These are phyloP conservation scores for Apophysomyces sp. DNA, from an alignment of 371 early-diverging fungal genomes.

Conservation along the genomic window DNA sequence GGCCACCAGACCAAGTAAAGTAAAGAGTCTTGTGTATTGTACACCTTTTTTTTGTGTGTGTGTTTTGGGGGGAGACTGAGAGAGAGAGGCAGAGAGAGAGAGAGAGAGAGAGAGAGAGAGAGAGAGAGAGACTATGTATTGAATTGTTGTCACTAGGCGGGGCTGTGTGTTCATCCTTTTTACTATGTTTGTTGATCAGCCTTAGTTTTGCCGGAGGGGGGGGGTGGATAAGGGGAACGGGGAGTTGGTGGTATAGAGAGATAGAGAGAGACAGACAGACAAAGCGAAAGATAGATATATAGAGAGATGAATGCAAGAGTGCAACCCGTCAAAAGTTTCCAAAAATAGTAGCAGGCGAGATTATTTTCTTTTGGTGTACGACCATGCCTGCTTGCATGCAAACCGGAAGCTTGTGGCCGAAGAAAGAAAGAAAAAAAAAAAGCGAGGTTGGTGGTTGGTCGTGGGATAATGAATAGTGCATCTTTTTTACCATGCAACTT, in stretches of 20 bases:
- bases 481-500: not conserved
- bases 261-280: too few species aligned
- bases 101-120: too few species aligned
- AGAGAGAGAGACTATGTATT: too few species aligned
- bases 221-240: not conserved
- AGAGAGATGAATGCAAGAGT: not conserved
- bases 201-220: not conserved
- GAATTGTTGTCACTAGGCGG: not conserved
- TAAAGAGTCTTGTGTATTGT: not conserved
- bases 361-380: not conserved
- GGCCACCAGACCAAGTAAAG: not conserved
- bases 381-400: not conserved
- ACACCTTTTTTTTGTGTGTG: too few species aligned
- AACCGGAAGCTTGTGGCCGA: conserved; percentile 1
- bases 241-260: not conserved
- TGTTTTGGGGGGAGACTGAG: too few species aligned
- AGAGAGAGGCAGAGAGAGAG: too few species aligned
- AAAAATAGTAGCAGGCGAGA: not conserved
- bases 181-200: not conserved
- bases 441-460: conserved; percentile 1
- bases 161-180: not conserved
- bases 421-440: not conserved
- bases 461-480: not conserved
- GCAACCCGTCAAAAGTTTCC: conserved; percentile 1
- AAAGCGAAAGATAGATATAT: too few species aligned